Percentiles rank a stretch among this genome's conserved stretches.
Evolutionary conservation across 768 basidiomycete species (phyloP).

Genomic region (Mrakia hoshinonis): DNA sequence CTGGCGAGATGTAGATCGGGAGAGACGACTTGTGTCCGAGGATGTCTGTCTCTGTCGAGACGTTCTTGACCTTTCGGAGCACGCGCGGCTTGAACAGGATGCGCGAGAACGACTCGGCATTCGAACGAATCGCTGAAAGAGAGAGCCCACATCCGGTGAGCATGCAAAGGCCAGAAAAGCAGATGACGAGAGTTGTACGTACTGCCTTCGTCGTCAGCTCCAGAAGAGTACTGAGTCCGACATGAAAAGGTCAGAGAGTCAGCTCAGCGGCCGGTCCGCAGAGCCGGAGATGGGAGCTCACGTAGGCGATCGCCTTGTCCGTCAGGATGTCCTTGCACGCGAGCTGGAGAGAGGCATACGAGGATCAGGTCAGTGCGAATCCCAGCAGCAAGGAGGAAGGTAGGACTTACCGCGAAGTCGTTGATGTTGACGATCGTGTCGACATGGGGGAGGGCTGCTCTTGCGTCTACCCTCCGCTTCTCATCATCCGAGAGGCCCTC

Average conservation of each 20-base stretch:
- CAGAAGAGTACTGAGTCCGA: slow-evolving; percentile 18
- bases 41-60: slow-evolving; percentile 20
- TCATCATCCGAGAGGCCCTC: slow-evolving; percentile 6
- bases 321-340: slow-evolving; percentile 20
- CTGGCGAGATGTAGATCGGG: slow-evolving; percentile 21
- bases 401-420: slow-evolving; percentile 22
- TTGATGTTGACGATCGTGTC: slow-evolving; percentile 24
- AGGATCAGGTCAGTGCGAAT: neutral
- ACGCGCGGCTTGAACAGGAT: slow-evolving; percentile 29
- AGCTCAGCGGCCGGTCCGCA: too few species aligned
- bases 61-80: slow-evolving; percentile 22
- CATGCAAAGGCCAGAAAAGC: neutral
- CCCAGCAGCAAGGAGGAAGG: neutral
- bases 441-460: slow-evolving; percentile 7
- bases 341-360: neutral
- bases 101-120: slow-evolving; percentile 9
- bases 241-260: neutral
- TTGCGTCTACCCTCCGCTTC: slow-evolving; percentile 1
- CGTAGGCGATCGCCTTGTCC: slow-evolving; percentile 23
- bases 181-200: neutral
- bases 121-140: neutral
- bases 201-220: slow-evolving; percentile 4
- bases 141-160: too few species aligned
- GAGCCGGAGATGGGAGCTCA: neutral
- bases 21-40: slow-evolving; percentile 21